Evolutionary conservation across 371 early-diverging fungal genomes (phyloP).

Genomic region (Umbelopsis sp.): DNA sequence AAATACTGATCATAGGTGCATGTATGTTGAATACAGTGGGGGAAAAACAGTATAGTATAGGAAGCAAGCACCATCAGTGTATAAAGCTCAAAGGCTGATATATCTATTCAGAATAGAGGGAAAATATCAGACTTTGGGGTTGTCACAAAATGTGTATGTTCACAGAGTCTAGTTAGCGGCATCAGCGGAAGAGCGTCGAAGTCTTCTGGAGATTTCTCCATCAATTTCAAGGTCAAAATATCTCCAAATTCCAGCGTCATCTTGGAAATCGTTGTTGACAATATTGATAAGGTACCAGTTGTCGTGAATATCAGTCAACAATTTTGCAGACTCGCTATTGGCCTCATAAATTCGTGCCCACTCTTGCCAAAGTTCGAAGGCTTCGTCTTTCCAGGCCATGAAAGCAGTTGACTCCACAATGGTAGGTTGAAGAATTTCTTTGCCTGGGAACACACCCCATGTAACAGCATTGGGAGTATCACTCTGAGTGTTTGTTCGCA

Average conservation of each 20-base stretch:
- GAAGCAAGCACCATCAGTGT: not conserved
- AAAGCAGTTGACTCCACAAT: conserved; percentile 92
- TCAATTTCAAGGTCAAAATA: conserved; percentile 65
- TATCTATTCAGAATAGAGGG: not conserved
- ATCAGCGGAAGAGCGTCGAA: conserved; percentile 26
- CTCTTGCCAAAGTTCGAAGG: conserved; percentile 92
- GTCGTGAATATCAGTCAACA: conserved; percentile 72
- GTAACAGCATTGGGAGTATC: conserved; percentile 96
- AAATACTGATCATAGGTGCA: not conserved
- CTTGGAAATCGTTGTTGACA: conserved; percentile 94
- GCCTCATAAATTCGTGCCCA: conserved; percentile 84
- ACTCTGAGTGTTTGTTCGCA: conserved; percentile 80
- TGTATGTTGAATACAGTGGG: conserved; percentile 11
- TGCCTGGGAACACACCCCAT: conserved; percentile 98
- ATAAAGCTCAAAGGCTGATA: not conserved
- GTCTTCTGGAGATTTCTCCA: conserved; percentile 40
- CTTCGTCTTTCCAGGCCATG: conserved; percentile 97
- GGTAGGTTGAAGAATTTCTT: conserved; percentile 97
- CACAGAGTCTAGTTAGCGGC: not conserved
- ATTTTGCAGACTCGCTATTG: conserved; percentile 56
- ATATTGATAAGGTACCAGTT: conserved; percentile 93
- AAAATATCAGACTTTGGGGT: too few relatives aligned
- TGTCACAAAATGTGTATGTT: too few relatives aligned
- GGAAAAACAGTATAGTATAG: not conserved
- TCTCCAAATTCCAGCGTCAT: conserved; percentile 71